These are phyloP conservation scores for Colletotrichum horii DNA, from an alignment of 2,329 filamentous ascomycete genomes.

Conservation along the genomic window DNA sequence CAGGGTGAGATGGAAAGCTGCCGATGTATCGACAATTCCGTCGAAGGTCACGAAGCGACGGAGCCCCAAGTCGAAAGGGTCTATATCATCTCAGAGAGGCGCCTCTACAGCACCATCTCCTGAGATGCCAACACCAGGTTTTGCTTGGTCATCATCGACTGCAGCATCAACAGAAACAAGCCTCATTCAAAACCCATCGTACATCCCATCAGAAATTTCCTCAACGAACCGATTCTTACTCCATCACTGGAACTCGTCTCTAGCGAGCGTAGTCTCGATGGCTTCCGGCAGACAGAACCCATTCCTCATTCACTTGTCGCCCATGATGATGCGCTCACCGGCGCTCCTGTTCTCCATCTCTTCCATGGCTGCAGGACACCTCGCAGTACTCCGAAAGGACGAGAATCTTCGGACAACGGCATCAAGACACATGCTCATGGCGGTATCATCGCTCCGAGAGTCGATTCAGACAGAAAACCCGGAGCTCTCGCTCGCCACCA, in stretches of 20 bases:
- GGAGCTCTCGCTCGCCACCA: constrained; percentile 32
- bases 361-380: constrained; percentile 34
- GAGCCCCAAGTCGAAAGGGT: background rate
- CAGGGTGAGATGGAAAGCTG: constrained; percentile 30
- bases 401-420: constrained; percentile 25
- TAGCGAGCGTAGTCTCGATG: constrained; percentile 33
- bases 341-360: constrained; percentile 32
- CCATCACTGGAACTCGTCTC: constrained; percentile 31
- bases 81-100: accelerated
- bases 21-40: background rate
- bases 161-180: background rate
- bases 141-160: background rate
- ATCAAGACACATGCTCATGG: constrained; percentile 26
- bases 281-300: constrained; percentile 28
- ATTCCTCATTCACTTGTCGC: constrained; percentile 34
- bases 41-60: background rate
- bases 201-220: background rate
- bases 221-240: constrained; percentile 25
- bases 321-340: constrained; percentile 31
- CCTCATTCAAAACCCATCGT: constrained; percentile 5
- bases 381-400: constrained; percentile 30
- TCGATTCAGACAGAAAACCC: constrained; percentile 17
- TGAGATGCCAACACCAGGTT: accelerated
- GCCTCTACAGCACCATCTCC: accelerated
- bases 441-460: constrained; percentile 16